Base-by-base conservation (phyloP, 352 stramenopile genomes). In the Aphanomyces euteiches region DNA sequence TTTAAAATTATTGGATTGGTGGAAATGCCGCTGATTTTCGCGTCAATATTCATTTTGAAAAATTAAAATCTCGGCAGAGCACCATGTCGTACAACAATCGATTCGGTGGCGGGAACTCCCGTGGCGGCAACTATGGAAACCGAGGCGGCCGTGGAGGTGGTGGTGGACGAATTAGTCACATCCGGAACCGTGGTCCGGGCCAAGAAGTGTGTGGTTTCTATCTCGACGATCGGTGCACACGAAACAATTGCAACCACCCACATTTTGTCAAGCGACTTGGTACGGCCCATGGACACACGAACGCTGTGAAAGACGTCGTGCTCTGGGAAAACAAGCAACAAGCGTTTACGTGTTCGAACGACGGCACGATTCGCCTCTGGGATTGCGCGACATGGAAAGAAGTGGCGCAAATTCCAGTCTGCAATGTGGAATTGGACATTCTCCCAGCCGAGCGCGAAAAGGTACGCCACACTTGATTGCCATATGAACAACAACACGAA, bases 231-330 rank as follows among this genome's bases (percentile, higher is more conserved):
- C 61, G 72, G 47, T 47, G 67, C 34, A 79, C 80, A 45, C 82
- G 84, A 37, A 80, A 83, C 15, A 79, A 82, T 57, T 95, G 87
- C 58, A 83, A 84, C 66, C 90, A 78, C 73, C 85, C 85, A 66
- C 87, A 95, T 76, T 90, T 95, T 63, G 75, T 91, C 66, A 87
- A 90, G 78, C 91, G 88, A 58, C 89, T 95, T 66, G 87, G 87
- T 41, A 83, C 89, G 75, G 90, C 85, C 1, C 82, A 80, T 47
- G 87, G 87, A 34, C 87, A 94, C 74, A 87, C 47, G 48, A 80
- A 80, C 41, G 66, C 84, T 8, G 80, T 94, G 68, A 92, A 92
- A 69, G 87, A 94, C 68, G 83, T 92, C 47, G 80, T 77, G 36
- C 87, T 94, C 77, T 94, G 87, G 87, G 69, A 72, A 8, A 71